Evolutionary conservation across 495 filamentous ascomycete species (phyloP), one percentile per base, ranked within the genome.

Genomic region (Xeromyces bisporus): DNA sequence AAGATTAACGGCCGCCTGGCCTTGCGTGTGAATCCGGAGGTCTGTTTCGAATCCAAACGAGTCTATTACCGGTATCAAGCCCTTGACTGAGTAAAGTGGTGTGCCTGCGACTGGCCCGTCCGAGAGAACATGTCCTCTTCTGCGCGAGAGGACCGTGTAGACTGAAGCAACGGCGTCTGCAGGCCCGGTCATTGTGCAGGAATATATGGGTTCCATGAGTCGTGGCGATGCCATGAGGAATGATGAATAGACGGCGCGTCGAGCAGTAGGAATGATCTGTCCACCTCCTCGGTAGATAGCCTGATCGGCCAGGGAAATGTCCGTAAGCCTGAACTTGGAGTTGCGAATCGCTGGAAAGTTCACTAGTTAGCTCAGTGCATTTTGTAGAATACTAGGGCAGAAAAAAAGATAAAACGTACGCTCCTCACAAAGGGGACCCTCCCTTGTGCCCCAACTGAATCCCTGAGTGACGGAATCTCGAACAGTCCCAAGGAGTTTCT

Each of bases 1-100:
- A n/a, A 96, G 64, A 42, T 73, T 84, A 29, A 93, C 71, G 49
- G 80, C 79, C 18, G 82, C 80, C 48, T 86, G 80, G 24, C 89
- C 87, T 51, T 93, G 85, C 0, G 91, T 96, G 48, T 93, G 85
- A 43, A 96, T 96, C 29, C 89, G 62, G 25, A 96, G 65, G 57
- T 97, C 89, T 2, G 89, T 96, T 56, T 97, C 89, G 52, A 97
- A 94, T 5, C 89, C 89, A 47, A 97, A 97, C 7, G 71, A 79
- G 58, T 97, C 89, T 43, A 97, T 91, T 20, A 97, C 89, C 1
- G 89, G 89, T 29, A 97, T 78, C 15, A 93, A 63, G 1, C 89
- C 89, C 35, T 70, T 77, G 17, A 94, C 84, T 8, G 75, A 71
- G 58, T 96, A 96, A 8, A 97, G 66, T n/a, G 83, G 87, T 1